Conservation (phyloP, 305 asterid species). For the Solanum hybrid region DNA sequence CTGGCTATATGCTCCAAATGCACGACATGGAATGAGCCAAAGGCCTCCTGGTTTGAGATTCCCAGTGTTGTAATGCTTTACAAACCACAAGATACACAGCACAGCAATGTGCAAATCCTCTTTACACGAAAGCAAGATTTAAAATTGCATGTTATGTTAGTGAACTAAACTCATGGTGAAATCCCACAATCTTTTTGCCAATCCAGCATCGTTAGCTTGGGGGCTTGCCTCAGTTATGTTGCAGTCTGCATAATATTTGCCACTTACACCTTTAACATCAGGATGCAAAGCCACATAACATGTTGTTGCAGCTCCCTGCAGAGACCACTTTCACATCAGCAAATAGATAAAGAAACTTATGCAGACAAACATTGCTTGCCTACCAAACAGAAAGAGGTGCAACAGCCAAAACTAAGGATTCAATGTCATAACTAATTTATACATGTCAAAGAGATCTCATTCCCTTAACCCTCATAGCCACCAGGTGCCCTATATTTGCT, state of each 20-base stretch:
- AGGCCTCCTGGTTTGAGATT: neutral
- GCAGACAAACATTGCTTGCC: neutral
- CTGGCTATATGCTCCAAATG: neutral
- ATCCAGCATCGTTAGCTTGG: slow-evolving; percentile 36
- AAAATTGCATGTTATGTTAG: slow-evolving; percentile 11
- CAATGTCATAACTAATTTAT: neutral
- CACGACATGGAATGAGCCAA: neutral
- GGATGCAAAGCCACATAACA: slow-evolving; percentile 82
- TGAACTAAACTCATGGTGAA: slow-evolving; percentile 38
- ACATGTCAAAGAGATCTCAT: neutral
- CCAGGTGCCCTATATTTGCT: neutral
- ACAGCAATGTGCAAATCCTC: neutral
- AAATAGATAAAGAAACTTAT: neutral
- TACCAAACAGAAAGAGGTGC: neutral
- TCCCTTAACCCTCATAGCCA: neutral
- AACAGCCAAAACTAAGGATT: neutral
- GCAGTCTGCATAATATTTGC: slow-evolving; percentile 57
- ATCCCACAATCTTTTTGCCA: slow-evolving; percentile 73
- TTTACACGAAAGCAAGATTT: neutral
- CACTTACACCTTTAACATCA: slow-evolving; percentile 59
- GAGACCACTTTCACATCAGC: neutral
- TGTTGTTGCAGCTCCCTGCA: slow-evolving; percentile 71
- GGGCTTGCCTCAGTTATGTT: slow-evolving; percentile 25
- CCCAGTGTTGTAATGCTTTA: neutral
- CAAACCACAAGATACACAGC: neutral